Base-by-base conservation (phyloP, 495 filamentous ascomycete genomes). In the Mycothermus thermophilus region DNA sequence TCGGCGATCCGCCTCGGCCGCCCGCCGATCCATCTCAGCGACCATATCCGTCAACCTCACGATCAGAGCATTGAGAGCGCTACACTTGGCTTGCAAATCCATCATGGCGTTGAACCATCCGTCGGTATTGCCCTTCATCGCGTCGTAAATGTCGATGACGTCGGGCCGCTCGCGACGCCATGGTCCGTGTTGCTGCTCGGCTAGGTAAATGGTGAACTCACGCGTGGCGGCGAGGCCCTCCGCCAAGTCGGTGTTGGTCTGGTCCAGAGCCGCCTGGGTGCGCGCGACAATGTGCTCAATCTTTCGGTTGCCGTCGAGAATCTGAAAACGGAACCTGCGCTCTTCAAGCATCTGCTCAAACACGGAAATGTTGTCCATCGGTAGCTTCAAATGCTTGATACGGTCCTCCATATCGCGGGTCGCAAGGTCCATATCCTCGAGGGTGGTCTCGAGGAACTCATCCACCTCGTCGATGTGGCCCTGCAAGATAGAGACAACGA, bases 381-480 rank as follows among this genome's bases (percentile, higher is more conserved):
- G 90, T 14, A 96, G 53, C 43, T 77, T 81, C 34, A 97, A 64
- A 48, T 80, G 75, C 31, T 77, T 74, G 38, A 84, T 72, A 10
- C 84, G 70, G 21, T 79, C 79, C 28, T 67, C 64, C 24, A 93
- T 69, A 50, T 93, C 84, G 29, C 69, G 55, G 35, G 75, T 75
- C 5, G 86, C 83, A n/a, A 86, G 59, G 18, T 79, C 71, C 32
- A 96, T 80, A 54, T 95, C 88, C 38, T 90, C 84, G 8, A 79
- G 71, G 0, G 83, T 85, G 22, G 75, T 71, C 46, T 90, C 81
- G 9, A 95, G 58, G 53, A 94, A 95, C 38, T 77, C 75, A 54
- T 97, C 90, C 23, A 96, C 67, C 51, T 95, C 92, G 51, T 93
- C 77, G 29, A 97, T 87, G 56, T 97, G 90, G 13, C 67, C 74